A percentile compares a stretch with the other conserved stretches of the same genome.
Evolutionary conservation across 2,329 filamentous ascomycete genomes (phyloP).

Genomic region (Neofusicoccum umdonicola): DNA sequence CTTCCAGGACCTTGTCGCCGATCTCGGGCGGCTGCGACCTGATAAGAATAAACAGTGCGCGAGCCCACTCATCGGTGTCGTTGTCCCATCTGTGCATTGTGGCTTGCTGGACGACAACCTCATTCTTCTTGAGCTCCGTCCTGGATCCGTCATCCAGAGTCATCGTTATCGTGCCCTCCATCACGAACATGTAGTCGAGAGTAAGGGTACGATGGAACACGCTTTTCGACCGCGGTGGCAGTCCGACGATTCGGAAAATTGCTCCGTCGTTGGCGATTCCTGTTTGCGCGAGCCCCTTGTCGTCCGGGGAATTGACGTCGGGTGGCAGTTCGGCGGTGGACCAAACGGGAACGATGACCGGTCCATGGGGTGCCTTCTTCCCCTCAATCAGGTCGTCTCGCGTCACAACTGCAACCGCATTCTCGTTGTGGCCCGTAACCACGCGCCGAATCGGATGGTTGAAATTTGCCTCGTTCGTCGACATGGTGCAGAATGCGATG

Average conservation of each 20-base stretch:
- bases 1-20: not conserved
- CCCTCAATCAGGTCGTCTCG: not conserved
- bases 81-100: constrained; percentile 9
- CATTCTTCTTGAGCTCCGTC: not conserved
- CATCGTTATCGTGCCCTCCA: constrained; percentile 4
- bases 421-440: not conserved
- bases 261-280: not conserved
- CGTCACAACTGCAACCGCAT: not conserved
- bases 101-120: not conserved
- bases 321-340: constrained; percentile 2
- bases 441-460: not conserved
- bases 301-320: not conserved
- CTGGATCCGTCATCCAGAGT: not conserved
- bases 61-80: constrained; percentile 2
- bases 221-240: not conserved
- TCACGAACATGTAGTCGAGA: not conserved
- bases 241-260: not conserved
- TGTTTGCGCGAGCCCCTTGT: not conserved
- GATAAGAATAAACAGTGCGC: not conserved
- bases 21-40: not conserved
- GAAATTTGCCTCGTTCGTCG: constrained; percentile 1
- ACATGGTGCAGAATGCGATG: not conserved
- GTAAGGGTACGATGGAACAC: not conserved
- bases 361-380: not conserved
- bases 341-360: not conserved